Percentiles rank a stretch among this genome's conserved stretches.
These are phyloP conservation scores for Fusarium sp. DNA, from an alignment of 2,329 filamentous ascomycete species.

Conservation along the genomic window DNA sequence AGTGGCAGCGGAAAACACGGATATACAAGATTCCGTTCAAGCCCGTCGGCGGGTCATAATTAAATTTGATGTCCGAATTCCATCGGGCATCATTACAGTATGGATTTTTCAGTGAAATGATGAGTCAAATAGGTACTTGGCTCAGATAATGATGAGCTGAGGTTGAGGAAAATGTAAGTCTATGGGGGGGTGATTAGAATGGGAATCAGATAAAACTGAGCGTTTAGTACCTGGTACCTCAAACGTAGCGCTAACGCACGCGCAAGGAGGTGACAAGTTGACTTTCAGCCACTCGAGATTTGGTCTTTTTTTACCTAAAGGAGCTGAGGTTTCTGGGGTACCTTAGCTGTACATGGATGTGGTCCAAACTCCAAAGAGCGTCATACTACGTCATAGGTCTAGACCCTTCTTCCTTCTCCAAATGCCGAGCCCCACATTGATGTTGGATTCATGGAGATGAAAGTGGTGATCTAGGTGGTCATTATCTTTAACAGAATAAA, in stretches of 20 bases:
- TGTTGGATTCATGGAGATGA: background rate
- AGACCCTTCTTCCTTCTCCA: conserved; percentile 1
- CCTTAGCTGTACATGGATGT: background rate
- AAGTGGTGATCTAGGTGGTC: background rate
- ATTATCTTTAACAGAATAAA: background rate
- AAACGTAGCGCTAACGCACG: background rate
- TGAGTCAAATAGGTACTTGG: background rate
- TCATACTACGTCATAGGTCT: conserved; percentile 31
- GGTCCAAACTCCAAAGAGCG: background rate
- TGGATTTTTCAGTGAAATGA: background rate
- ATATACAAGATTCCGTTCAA: background rate
- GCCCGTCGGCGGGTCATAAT: conserved; percentile 15
- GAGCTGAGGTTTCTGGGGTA: conserved; percentile 7
- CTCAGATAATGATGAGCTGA: conserved; percentile 1
- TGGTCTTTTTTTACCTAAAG: background rate
- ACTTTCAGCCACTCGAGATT: conserved; percentile 1
- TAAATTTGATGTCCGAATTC: conserved; percentile 16
- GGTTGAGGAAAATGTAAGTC: conserved; percentile 1
- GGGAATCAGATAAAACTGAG: background rate
- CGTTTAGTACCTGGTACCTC: background rate
- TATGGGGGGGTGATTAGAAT: background rate
- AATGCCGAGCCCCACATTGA: background rate
- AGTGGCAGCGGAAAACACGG: conserved; percentile 18
- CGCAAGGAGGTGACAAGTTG: background rate
- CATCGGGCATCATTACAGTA: conserved; percentile 14